Conservation (phyloP, 768 basidiomycete genomes). For the Nidularia pulvinata region DNA sequence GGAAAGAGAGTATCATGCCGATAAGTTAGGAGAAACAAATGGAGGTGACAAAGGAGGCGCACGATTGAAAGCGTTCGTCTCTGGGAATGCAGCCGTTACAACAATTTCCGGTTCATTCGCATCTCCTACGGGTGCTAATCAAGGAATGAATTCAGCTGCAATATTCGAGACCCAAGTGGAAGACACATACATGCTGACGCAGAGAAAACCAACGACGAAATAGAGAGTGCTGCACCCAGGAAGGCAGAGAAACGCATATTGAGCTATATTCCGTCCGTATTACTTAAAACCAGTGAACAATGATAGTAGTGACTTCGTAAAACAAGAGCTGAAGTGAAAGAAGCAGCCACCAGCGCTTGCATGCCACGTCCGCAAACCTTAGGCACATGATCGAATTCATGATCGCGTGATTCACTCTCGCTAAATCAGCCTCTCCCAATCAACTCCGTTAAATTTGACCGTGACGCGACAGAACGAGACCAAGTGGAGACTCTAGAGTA, state of each 20-base stretch:
- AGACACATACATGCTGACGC: slow-evolving; percentile 15
- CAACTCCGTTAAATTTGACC: too few relatives aligned
- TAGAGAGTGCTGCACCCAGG: slow-evolving; percentile 17
- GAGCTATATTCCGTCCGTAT: background rate
- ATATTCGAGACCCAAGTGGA: background rate
- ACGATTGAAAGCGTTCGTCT: slow-evolving; percentile 79
- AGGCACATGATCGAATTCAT: background rate
- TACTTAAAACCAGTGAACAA: too few relatives aligned
- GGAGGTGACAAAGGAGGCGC: slow-evolving; percentile 23
- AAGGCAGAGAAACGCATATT: slow-evolving; percentile 23
- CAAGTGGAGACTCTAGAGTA: too few relatives aligned
- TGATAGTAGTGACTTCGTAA: background rate
- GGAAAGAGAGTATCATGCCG: slow-evolving; percentile 8
- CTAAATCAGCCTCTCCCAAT: too few relatives aligned
- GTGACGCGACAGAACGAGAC: too few relatives aligned
- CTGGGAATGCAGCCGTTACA: slow-evolving; percentile 59
- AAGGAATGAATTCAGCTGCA: background rate
- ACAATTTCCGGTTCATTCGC: slow-evolving; percentile 52
- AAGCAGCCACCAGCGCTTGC: background rate
- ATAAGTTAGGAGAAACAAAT: slow-evolving; percentile 6
- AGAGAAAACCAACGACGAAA: slow-evolving; percentile 17
- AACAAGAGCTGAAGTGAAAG: background rate
- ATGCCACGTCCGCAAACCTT: background rate
- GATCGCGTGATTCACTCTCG: too few relatives aligned
- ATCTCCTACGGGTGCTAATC: slow-evolving; percentile 22